A percentile compares a stretch with the other conserved stretches of the same genome.
Evolutionary conservation across 495 filamentous ascomycete genomes (phyloP).

Genomic region (Parathielavia appendiculata): DNA sequence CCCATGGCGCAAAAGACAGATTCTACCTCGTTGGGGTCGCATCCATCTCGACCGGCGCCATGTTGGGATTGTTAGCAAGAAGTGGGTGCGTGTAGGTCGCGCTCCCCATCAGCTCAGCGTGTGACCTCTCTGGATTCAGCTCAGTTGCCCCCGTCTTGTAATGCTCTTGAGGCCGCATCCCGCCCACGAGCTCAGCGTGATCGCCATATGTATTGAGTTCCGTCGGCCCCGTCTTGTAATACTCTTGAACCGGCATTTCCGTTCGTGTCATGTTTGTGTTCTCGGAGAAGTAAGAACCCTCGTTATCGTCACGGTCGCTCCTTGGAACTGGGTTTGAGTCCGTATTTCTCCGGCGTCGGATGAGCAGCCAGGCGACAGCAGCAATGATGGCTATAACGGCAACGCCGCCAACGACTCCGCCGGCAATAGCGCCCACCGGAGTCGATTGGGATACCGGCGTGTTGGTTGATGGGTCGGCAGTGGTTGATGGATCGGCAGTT

Average conservation of each 20-base stretch:
- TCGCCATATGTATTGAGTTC: too few relatives aligned
- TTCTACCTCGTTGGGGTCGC: background rate
- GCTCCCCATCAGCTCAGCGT: background rate
- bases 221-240: background rate
- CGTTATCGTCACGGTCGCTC: background rate
- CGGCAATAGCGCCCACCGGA: conserved; percentile 7
- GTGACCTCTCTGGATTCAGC: background rate
- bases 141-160: background rate
- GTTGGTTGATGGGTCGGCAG: background rate
- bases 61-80: background rate
- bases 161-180: background rate
- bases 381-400: conserved; percentile 7
- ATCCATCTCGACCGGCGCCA: conserved; percentile 2
- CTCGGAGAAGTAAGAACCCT: background rate
- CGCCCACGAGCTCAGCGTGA: too few relatives aligned
- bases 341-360: background rate
- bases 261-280: background rate
- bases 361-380: conserved; percentile 1
- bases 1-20: background rate
- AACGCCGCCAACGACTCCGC: conserved; percentile 12
- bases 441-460: background rate
- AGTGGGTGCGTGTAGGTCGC: background rate
- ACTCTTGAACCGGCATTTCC: background rate
- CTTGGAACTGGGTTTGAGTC: background rate
- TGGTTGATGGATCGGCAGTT: background rate